These are phyloP conservation scores for Panicum virgatum DNA, from an alignment of 202 grass and related monocot genomes.

Conservation along the genomic window DNA sequence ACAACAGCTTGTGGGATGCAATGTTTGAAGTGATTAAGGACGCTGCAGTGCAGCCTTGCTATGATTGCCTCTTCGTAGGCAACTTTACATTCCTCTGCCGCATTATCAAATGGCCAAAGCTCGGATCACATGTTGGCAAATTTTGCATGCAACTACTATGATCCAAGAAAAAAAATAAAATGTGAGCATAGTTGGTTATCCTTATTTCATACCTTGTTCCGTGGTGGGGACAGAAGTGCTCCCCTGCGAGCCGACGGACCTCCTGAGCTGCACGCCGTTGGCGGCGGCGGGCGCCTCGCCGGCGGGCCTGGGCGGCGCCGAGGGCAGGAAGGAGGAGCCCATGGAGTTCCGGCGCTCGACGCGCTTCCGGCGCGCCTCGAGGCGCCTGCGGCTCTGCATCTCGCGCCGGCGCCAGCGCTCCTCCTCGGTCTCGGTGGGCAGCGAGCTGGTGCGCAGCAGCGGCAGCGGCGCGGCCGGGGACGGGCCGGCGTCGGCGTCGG, in stretches of 20 bases:
- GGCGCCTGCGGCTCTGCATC: slow-evolving; percentile 60
- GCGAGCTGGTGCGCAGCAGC: slow-evolving; percentile 73
- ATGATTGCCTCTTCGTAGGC: background rate
- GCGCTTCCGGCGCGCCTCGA: slow-evolving; percentile 77
- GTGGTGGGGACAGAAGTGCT: slow-evolving; percentile 43
- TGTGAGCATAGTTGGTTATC: background rate
- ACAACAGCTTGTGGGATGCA: background rate
- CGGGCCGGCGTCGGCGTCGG: slow-evolving; percentile 38
- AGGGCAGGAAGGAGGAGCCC: slow-evolving; percentile 7
- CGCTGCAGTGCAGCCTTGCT: background rate
- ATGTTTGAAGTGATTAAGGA: background rate
- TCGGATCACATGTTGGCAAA: background rate
- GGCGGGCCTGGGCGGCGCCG: background rate
- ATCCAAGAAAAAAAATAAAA: background rate
- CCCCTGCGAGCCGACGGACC: slow-evolving; percentile 52
- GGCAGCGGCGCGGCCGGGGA: slow-evolving; percentile 37
- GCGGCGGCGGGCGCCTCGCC: slow-evolving; percentile 15
- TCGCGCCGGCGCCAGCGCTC: slow-evolving; percentile 72
- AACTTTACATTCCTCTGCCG: background rate
- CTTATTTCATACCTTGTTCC: slow-evolving; percentile 39
- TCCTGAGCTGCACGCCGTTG: slow-evolving; percentile 34
- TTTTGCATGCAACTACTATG: background rate
- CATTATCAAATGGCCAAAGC: background rate
- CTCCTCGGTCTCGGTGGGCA: slow-evolving; percentile 80
- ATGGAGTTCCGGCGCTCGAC: slow-evolving; percentile 71